Percentiles rank a stretch among this genome's conserved stretches.
phyloP scores from a whole-genome alignment of 2,329 filamentous ascomycete genomes.

The Boeremia lycopersici region DNA sequence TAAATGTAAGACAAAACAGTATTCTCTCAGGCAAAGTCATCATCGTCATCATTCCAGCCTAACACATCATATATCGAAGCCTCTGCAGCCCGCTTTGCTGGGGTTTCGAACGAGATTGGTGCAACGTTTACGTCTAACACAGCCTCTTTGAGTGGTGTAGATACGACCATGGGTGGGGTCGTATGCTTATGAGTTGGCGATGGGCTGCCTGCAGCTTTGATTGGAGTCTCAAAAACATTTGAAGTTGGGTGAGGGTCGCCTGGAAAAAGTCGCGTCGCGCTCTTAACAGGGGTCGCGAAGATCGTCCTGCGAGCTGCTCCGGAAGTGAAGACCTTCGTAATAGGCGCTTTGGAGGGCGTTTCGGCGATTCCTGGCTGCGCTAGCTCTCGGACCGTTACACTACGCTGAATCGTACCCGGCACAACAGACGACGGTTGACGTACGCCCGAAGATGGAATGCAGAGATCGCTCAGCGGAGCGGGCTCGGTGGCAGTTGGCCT shows the following conservation, averaged over 20 bases:
- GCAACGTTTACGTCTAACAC: neutral
- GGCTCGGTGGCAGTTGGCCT: constrained; percentile 21
- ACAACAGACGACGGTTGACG: constrained; percentile 34
- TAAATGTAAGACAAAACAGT: constrained; percentile 22
- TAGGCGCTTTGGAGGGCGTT: constrained; percentile 51
- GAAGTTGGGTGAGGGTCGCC: constrained; percentile 7
- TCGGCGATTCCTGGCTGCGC: constrained; percentile 45
- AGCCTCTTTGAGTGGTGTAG: constrained; percentile 28
- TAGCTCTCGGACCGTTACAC: constrained; percentile 37
- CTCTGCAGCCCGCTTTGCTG: constrained; percentile 22
- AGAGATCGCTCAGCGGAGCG: constrained; percentile 38
- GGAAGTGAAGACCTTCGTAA: constrained; percentile 35
- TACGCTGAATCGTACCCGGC: constrained; percentile 37
- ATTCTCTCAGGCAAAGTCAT: constrained; percentile 21
- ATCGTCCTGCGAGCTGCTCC: constrained; percentile 34
- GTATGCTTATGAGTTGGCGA: constrained; percentile 10
- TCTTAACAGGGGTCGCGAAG: constrained; percentile 43
- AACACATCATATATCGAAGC: constrained; percentile 50
- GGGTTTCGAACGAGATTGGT: constrained; percentile 16
- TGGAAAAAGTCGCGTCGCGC: constrained; percentile 8
- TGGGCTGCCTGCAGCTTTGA: constrained; percentile 25
- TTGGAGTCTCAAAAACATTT: constrained; percentile 32
- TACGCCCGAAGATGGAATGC: constrained; percentile 51
- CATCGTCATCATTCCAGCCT: constrained; percentile 54
- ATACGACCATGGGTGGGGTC: constrained; percentile 20